Evolutionary conservation across 176 grass and related monocot species (phyloP).

Genomic region (Zoysia japonica): DNA sequence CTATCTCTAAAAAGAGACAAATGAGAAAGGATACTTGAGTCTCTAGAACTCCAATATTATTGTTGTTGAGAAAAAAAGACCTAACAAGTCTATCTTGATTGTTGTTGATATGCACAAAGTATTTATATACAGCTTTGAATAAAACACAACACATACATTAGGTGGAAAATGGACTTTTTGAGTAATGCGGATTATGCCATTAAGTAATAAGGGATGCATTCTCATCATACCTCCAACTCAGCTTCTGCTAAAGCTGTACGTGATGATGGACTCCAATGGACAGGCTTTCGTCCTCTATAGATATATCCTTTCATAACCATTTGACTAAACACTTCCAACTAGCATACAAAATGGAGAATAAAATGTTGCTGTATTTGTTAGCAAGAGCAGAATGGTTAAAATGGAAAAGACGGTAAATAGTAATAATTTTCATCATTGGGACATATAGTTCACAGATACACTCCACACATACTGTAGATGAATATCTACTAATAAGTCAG

Average conservation of each 20-base stretch:
- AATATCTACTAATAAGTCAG: not conserved
- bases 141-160: constrained; percentile 6
- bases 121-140: not conserved
- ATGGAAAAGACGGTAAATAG: not conserved
- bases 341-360: constrained; percentile 41
- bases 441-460: not conserved
- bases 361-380: constrained; percentile 29
- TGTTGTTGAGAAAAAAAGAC: not conserved
- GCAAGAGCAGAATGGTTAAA: constrained; percentile 18
- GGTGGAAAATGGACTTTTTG: constrained; percentile 9
- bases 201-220: not conserved
- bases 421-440: constrained; percentile 7
- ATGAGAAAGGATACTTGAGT: not conserved
- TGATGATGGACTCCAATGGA: constrained; percentile 98
- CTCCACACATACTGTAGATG: not conserved
- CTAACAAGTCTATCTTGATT: constrained; percentile 9
- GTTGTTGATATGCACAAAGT: not conserved
- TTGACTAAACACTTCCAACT: constrained; percentile 92
- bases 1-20: constrained; percentile 34
- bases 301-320: constrained; percentile 96
- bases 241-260: constrained; percentile 92
- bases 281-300: constrained; percentile 90
- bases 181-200: not conserved
- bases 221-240: constrained; percentile 80
- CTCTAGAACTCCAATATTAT: not conserved